phyloP scores from a whole-genome alignment of 1,139 yeast species.

The Hanseniaspora sp. region DNA sequence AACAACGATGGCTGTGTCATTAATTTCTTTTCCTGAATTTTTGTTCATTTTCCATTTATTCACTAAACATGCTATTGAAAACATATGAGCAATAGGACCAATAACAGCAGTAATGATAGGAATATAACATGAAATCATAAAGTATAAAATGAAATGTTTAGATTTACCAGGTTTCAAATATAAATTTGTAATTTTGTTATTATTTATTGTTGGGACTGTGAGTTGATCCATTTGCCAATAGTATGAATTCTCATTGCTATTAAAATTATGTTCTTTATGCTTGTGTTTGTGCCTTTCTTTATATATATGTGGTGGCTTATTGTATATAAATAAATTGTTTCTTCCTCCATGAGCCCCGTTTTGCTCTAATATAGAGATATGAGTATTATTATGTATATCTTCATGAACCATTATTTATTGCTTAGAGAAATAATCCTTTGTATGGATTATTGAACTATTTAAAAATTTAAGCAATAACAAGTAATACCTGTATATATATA shows the following conservation, averaged over 20 bases:
- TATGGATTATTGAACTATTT: too few species aligned
- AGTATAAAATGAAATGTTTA: slow-evolving; percentile 4
- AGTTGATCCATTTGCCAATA: slow-evolving; percentile 13
- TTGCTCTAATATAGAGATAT: not conserved
- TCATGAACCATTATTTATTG: too few species aligned
- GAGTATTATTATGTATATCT: too few species aligned
- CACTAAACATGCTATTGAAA: slow-evolving; percentile 59
- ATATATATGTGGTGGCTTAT: not conserved
- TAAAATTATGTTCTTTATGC: not conserved
- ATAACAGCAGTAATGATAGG: slow-evolving; percentile 67
- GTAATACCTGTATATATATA: too few species aligned
- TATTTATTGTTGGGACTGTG: slow-evolving; percentile 7
- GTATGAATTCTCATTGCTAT: not conserved
- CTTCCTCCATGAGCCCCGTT: not conserved
- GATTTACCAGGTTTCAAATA: slow-evolving; percentile 14
- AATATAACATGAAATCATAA: slow-evolving; percentile 45
- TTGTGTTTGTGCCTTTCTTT: not conserved
- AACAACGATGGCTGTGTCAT: slow-evolving; percentile 37
- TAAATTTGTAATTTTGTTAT: slow-evolving; percentile 6
- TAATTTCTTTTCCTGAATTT: slow-evolving; percentile 24
- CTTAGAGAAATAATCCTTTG: too few species aligned
- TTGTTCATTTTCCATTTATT: slow-evolving; percentile 50
- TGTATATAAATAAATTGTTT: too few species aligned
- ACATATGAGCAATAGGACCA: slow-evolving; percentile 67
- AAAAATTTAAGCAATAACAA: too few species aligned